phyloP scores from a whole-genome alignment of 2,329 filamentous ascomycete genomes.

The Xylaria sp. region DNA sequence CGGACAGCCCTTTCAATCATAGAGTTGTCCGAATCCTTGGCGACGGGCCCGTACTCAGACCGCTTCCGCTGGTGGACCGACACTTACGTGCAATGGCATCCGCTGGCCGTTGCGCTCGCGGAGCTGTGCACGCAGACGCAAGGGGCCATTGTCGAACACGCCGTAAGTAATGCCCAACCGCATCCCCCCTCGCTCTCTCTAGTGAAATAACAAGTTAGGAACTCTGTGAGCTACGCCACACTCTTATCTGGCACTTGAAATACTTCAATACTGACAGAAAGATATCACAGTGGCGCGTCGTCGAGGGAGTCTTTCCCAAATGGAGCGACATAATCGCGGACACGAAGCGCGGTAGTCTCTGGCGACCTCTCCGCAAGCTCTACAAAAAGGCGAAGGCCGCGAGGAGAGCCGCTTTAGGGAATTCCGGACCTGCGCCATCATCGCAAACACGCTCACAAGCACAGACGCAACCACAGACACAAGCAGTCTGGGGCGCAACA shows the following conservation, averaged over 20 bases:
- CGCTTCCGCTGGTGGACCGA: slow-evolving; percentile 56
- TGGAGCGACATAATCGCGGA: slow-evolving; percentile 56
- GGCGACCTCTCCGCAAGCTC: slow-evolving; percentile 60
- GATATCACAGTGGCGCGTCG: slow-evolving; percentile 48
- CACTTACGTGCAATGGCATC: slow-evolving; percentile 61
- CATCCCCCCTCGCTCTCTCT: not conserved
- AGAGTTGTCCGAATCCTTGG: slow-evolving; percentile 44
- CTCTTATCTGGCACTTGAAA: not conserved
- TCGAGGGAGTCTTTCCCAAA: slow-evolving; percentile 52
- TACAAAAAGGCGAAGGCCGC: slow-evolving; percentile 55
- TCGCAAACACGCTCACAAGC: not conserved
- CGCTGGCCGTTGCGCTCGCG: slow-evolving; percentile 57
- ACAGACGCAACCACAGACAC: not conserved
- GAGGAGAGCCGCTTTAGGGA: slow-evolving; percentile 39
- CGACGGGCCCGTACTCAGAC: slow-evolving; percentile 43
- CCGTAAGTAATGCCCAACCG: slow-evolving; percentile 30
- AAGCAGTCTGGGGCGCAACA: not conserved
- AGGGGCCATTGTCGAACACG: slow-evolving; percentile 52
- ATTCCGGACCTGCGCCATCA: not conserved
- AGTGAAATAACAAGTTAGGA: not conserved
- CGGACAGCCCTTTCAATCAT: slow-evolving; percentile 55
- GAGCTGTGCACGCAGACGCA: slow-evolving; percentile 56
- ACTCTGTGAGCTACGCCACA: not conserved
- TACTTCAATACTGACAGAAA: not conserved
- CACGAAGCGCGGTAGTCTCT: slow-evolving; percentile 54